Evolutionary conservation across 371 early-diverging fungal genomes (phyloP).

Genomic region (Batkoa obscura): DNA sequence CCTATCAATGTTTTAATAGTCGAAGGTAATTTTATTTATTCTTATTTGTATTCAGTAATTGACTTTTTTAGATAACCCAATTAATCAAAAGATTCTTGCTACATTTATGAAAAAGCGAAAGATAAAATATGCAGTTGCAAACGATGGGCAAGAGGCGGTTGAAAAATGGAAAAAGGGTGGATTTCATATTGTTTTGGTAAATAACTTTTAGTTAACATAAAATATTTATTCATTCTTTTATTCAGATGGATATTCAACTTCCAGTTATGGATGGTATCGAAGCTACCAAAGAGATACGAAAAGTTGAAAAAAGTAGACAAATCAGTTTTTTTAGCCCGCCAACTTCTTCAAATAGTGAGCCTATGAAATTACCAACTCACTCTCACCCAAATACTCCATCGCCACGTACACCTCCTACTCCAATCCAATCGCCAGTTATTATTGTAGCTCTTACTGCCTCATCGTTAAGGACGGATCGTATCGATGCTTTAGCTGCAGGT

Average conservation of each 20-base stretch:
- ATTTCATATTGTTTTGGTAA: slow-evolving; percentile 56
- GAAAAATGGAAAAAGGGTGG: slow-evolving; percentile 45
- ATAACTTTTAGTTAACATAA: slow-evolving; percentile 6
- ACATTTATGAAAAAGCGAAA: slow-evolving; percentile 53
- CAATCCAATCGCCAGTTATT: slow-evolving; percentile 55
- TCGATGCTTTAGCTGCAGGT: slow-evolving; percentile 62
- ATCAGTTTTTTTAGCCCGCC: slow-evolving; percentile 29
- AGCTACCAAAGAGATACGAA: slow-evolving; percentile 52
- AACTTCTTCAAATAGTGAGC: slow-evolving; percentile 10
- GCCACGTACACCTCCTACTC: slow-evolving; percentile 8
- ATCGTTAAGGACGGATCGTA: slow-evolving; percentile 48
- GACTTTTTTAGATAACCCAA: slow-evolving; percentile 30
- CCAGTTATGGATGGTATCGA: slow-evolving; percentile 68
- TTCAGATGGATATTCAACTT: slow-evolving; percentile 64
- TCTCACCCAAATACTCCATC: slow-evolving; percentile 7
- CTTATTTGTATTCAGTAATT: neutral
- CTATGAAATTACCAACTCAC: neutral
- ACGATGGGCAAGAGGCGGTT: slow-evolving; percentile 57
- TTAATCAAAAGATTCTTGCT: slow-evolving; percentile 51
- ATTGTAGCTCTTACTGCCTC: slow-evolving; percentile 79
- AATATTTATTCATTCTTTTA: neutral
- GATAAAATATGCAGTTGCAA: slow-evolving; percentile 45
- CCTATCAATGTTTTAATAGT: slow-evolving; percentile 61
- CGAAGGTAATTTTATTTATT: slow-evolving; percentile 30
- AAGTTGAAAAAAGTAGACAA: slow-evolving; percentile 36